These are phyloP conservation scores for Debaryomyces sp. DNA, from an alignment of 1,139 yeast species.

Conservation along the genomic window DNA sequence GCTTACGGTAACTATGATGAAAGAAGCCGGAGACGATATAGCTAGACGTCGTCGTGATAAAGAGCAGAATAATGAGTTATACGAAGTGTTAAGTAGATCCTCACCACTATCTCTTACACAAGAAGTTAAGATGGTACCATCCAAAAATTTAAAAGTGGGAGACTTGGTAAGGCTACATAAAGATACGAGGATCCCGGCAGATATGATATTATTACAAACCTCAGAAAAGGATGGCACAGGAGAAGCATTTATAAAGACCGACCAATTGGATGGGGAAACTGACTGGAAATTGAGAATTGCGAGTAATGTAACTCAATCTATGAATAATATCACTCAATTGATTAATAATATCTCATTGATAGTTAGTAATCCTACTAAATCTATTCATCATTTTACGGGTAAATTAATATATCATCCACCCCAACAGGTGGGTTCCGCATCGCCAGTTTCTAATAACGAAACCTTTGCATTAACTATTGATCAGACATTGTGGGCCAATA, in stretches of 20 bases:
- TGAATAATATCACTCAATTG: conserved; percentile 41
- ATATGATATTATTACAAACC: conserved; percentile 80
- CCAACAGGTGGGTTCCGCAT: conserved; percentile 22
- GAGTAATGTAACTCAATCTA: conserved; percentile 65
- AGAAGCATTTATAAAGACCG: conserved; percentile 93
- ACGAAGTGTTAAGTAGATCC: conserved; percentile 62
- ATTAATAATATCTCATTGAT: conserved; percentile 54
- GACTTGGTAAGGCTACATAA: conserved; percentile 82
- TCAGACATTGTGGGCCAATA: conserved; percentile 97
- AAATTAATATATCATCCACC: conserved; percentile 53
- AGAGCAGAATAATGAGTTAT: conserved; percentile 84
- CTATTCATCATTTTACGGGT: conserved; percentile 82
- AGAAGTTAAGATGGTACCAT: conserved; percentile 47
- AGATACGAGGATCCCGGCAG: conserved; percentile 91
- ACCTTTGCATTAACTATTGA: conserved; percentile 77
- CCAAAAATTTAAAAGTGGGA: conserved; percentile 79
- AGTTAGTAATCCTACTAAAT: conserved; percentile 79
- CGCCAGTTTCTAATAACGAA: conserved; percentile 39
- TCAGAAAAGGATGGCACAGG: conserved; percentile 71
- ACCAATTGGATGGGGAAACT: conserved; percentile 98
- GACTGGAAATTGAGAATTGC: conserved; percentile 96
- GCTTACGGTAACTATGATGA: conserved; percentile 86
- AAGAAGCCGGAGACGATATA: conserved; percentile 94
- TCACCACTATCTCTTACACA: conserved; percentile 21
- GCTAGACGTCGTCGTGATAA: conserved; percentile 86